phyloP scores from a whole-genome alignment of 805 yeast species.

The Schwanniomyces pseudopolymorphus region DNA sequence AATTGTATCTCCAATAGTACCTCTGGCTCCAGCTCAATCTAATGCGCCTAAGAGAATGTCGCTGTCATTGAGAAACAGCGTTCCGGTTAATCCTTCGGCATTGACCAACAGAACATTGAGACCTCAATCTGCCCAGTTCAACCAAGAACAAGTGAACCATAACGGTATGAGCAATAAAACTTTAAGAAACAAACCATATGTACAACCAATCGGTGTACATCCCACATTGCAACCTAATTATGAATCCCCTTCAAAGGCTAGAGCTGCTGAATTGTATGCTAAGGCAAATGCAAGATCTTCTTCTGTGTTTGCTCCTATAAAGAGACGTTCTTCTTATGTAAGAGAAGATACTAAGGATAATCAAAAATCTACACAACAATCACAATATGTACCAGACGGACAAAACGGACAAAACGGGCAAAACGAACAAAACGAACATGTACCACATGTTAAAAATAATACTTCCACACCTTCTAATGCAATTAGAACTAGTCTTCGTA shows the following conservation, averaged over 20 bases:
- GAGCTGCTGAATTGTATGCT: constrained; percentile 56
- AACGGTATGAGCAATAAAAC: constrained; percentile 30
- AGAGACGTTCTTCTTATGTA: constrained; percentile 57
- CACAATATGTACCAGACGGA: neutral
- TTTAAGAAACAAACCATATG: constrained; percentile 24
- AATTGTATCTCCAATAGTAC: constrained; percentile 5
- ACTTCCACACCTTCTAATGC: neutral
- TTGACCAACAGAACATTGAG: constrained; percentile 30
- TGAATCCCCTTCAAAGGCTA: constrained; percentile 37
- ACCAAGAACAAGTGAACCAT: neutral
- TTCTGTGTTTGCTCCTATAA: constrained; percentile 40
- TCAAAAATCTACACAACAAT: neutral
- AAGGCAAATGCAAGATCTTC: constrained; percentile 46
- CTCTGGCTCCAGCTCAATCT: constrained; percentile 5
- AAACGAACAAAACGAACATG: neutral
- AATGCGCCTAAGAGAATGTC: constrained; percentile 14
- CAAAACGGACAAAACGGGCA: neutral
- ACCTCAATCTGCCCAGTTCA: constrained; percentile 28
- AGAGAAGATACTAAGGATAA: constrained; percentile 23
- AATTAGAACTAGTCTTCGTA: constrained; percentile 10
- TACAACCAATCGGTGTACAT: constrained; percentile 38
- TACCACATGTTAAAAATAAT: neutral
- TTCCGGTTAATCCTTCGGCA: constrained; percentile 8
- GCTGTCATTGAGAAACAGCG: constrained; percentile 26
- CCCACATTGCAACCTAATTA: constrained; percentile 40